Evolutionary conservation across 2,329 filamentous ascomycete species (phyloP), one percentile per base, ranked within the genome.

Genomic region (Clarireedia paspali): DNA sequence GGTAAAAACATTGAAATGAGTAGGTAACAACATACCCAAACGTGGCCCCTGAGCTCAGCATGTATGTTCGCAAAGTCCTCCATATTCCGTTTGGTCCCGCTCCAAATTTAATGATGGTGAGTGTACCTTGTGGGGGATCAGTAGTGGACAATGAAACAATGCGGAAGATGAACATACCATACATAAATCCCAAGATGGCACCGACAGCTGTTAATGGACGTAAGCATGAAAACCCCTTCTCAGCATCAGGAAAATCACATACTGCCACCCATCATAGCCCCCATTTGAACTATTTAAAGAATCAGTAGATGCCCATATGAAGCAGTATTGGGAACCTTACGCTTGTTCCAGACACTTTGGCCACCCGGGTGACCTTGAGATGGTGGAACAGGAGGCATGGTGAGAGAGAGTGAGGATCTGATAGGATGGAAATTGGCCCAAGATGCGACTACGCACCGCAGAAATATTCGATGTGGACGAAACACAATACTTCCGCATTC

Each of bases 241-340:
- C 7, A 17, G 24, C 26, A 20, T 9, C 7, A 23, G n/a, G 10
- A 4, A 42, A 56, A 45, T 55, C 52, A 82, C 91, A 68, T 88
- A 97, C 92, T 95, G 71, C 91, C 89, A 66, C 94, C 94, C 91
- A 97, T 97, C 86, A 99, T 86, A 61, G 88, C 91, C 66, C 94
- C 94, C 91, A 97, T 96, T 79, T 96, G 96, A 73, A 91, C 91
- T 95, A 71, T 66, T 49, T 56, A 68, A n/a, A 70, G 66, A 48
- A 57, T 64, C 54, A 64, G 57, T 57, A 57, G 68, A 70, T 67
- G 71, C 70, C 63, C 56, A 40, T 17, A 34, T 34, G 17, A 6
- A 48, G 36, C 27, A 47, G 9, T 47, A 20, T n/a, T 15, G 26
- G 53, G 47, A 38, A 55, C 20, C 45, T 49, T 54, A 54, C 52